Evolutionary conservation across 75 land plant genomes (phyloP).

Genomic region (Picea sitchensis): DNA sequence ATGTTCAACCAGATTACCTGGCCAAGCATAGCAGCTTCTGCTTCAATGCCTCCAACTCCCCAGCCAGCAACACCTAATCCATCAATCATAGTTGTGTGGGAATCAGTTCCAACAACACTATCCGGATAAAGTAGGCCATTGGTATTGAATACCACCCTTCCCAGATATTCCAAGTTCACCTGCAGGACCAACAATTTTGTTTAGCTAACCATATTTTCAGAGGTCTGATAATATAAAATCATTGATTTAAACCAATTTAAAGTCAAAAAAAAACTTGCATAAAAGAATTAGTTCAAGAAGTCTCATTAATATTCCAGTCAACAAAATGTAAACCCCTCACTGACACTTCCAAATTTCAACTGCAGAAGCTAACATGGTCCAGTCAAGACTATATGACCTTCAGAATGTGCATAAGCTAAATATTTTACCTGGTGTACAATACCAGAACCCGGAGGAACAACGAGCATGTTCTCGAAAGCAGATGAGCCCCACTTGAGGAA

Average conservation of each 20-base stretch:
- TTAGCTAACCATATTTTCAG: too few species aligned
- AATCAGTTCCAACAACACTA: constrained; percentile 93
- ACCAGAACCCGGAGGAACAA: constrained; percentile 95
- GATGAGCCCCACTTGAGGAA: constrained; percentile 88
- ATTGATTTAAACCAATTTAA: too few species aligned
- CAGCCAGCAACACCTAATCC: constrained; percentile 96
- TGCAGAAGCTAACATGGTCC: too few species aligned
- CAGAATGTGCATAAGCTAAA: neutral
- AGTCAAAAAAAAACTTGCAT: too few species aligned
- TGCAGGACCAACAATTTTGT: constrained; percentile 19
- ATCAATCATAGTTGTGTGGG: constrained; percentile 95
- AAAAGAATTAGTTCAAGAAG: too few species aligned
- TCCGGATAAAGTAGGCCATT: constrained; percentile 85
- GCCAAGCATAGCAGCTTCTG: constrained; percentile 94
- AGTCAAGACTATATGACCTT: too few species aligned
- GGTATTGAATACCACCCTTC: constrained; percentile 75
- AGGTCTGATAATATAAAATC: too few species aligned
- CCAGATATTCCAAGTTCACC: constrained; percentile 92
- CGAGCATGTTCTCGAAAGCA: constrained; percentile 92
- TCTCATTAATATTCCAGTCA: too few species aligned
- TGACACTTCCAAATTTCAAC: too few species aligned
- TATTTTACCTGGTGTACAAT: constrained; percentile 82
- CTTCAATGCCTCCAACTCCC: constrained; percentile 98
- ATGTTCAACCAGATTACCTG: constrained; percentile 37
- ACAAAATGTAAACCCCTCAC: too few species aligned